These are phyloP conservation scores for Monosporascus sp. DNA, from an alignment of 2,329 filamentous ascomycete species.

Conservation along the genomic window DNA sequence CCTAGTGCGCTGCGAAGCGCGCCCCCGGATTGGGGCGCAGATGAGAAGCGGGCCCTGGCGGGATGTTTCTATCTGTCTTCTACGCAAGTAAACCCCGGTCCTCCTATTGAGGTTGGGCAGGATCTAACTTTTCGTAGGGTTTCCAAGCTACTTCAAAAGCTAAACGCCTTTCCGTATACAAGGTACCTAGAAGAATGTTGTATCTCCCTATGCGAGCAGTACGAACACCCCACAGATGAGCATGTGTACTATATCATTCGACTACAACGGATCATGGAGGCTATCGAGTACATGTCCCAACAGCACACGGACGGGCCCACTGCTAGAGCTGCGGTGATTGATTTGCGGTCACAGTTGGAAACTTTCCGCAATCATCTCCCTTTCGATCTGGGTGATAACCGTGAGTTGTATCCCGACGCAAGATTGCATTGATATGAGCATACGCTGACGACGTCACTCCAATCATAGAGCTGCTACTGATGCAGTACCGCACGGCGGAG, in stretches of 20 bases:
- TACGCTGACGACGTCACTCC: too few relatives aligned
- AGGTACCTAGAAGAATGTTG: constrained; percentile 31
- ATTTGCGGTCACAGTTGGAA: constrained; percentile 26
- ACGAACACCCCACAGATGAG: constrained; percentile 27
- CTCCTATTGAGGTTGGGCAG: neutral
- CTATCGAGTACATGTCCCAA: constrained; percentile 24
- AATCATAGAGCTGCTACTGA: constrained; percentile 27
- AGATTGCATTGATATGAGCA: too few relatives aligned
- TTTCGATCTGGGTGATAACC: constrained; percentile 22
- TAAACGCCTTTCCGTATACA: constrained; percentile 28
- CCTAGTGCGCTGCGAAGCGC: neutral
- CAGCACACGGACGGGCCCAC: constrained; percentile 14
- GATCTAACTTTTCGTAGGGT: constrained; percentile 17
- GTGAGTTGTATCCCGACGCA: constrained; percentile 15
- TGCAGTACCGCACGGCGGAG: constrained; percentile 32
- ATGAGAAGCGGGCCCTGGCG: constrained; percentile 36
- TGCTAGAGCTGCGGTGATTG: constrained; percentile 24
- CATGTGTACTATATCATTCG: constrained; percentile 30
- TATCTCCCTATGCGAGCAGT: constrained; percentile 23
- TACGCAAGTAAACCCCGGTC: neutral
- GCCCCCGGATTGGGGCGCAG: constrained; percentile 8
- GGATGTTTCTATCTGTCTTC: constrained; percentile 38
- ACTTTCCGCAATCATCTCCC: constrained; percentile 23
- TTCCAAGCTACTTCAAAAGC: constrained; percentile 31
- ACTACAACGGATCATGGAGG: constrained; percentile 32